Percentiles rank a stretch among this genome's conserved stretches.
Evolutionary conservation across 768 basidiomycete species (phyloP).

Genomic region (Mycena alexandri): DNA sequence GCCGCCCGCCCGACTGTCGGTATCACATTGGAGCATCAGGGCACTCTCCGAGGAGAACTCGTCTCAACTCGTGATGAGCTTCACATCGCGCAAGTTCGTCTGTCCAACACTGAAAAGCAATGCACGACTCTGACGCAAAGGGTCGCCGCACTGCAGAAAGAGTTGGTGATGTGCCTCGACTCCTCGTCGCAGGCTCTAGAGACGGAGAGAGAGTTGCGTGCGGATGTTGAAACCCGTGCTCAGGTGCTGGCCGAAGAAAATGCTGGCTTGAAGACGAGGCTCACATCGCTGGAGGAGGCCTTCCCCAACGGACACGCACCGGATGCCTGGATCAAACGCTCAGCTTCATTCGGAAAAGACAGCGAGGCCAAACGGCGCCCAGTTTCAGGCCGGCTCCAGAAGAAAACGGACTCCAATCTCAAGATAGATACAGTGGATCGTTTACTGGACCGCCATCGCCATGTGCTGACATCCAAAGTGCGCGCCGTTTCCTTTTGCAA

Average conservation of each 20-base stretch:
- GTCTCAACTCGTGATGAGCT: constrained; percentile 42
- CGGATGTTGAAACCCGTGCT: constrained; percentile 40
- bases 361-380: constrained; percentile 33
- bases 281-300: constrained; percentile 28
- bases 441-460: constrained; percentile 32
- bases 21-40: constrained; percentile 38
- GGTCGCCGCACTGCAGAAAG: constrained; percentile 38
- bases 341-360: constrained; percentile 19
- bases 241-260: constrained; percentile 38
- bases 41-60: constrained; percentile 39
- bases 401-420: constrained; percentile 15
- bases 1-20: constrained; percentile 16
- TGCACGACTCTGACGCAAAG: constrained; percentile 35
- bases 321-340: constrained; percentile 29
- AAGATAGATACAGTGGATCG: constrained; percentile 32
- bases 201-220: constrained; percentile 42
- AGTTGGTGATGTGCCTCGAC: constrained; percentile 42
- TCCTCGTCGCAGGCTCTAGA: constrained; percentile 43
- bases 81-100: constrained; percentile 37
- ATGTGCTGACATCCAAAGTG: constrained; percentile 35
- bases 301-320: constrained; percentile 26
- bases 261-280: constrained; percentile 25
- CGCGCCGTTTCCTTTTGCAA: neutral
- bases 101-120: constrained; percentile 36
- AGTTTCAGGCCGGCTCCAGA: constrained; percentile 31